Evolutionary conservation across 2,329 filamentous ascomycete genomes (phyloP).

Genomic region (Nothopassalora personata): DNA sequence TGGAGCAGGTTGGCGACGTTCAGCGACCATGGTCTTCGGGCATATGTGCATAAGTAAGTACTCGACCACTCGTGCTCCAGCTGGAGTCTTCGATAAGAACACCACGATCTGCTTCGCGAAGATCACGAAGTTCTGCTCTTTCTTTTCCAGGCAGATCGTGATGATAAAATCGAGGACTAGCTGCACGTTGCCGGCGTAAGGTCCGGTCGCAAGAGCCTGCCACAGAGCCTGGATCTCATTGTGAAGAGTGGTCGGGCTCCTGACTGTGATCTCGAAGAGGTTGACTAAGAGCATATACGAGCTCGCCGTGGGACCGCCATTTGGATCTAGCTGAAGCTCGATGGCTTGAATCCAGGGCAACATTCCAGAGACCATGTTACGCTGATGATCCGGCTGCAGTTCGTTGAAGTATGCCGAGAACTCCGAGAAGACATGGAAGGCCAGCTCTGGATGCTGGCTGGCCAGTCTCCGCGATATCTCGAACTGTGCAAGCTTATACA

Average conservation of each 20-base stretch:
- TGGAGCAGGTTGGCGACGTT: constrained; percentile 65
- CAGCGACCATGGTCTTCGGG: constrained; percentile 94
- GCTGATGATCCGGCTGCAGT: constrained; percentile 72
- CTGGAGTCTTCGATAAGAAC: constrained; percentile 78
- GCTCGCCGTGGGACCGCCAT: constrained; percentile 80
- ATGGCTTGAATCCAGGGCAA: constrained; percentile 95
- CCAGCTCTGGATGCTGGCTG: constrained; percentile 80
- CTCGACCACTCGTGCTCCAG: constrained; percentile 87
- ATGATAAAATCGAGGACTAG: constrained; percentile 96
- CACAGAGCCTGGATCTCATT: constrained; percentile 97
- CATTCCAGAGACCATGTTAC: constrained; percentile 90
- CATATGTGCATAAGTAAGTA: constrained; percentile 87
- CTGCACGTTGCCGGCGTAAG: constrained; percentile 88
- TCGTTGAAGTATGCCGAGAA: constrained; percentile 92
- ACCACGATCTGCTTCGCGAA: constrained; percentile 98
- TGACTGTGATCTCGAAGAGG: constrained; percentile 91
- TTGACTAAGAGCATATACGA: constrained; percentile 96
- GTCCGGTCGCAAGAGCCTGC: constrained; percentile 91
- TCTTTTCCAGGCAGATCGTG: constrained; percentile 80
- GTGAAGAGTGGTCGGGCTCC: constrained; percentile 78
- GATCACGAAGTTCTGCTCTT: constrained; percentile 96
- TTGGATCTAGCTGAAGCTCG: constrained; percentile 85
- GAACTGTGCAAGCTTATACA: constrained; percentile 96
- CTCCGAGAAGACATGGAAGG: constrained; percentile 92
- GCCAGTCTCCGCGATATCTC: constrained; percentile 89